Base-by-base conservation (phyloP, 2,329 filamentous ascomycete species). In the Cladosporium cucumerinum region DNA sequence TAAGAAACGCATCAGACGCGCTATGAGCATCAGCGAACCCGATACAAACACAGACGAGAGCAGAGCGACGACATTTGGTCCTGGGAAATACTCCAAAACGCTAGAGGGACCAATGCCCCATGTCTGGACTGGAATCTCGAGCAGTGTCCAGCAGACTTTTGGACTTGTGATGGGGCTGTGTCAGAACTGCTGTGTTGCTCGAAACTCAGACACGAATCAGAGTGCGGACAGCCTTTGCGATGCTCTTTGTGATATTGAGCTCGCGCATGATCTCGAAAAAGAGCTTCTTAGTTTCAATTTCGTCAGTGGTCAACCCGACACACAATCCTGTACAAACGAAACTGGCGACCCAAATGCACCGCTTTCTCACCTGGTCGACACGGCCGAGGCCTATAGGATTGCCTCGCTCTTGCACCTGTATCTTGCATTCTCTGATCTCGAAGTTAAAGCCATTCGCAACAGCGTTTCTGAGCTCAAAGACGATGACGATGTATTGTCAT, bases 301-400 rank as follows among this genome's bases (percentile, higher is more conserved):
- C 34, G 34, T 10, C 25, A 52, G 49, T 18, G 58, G 57, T 39
- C 49, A n/a, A 23, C n/a, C 48, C 18, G 39, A 39, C 12, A 14
- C 39, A 18, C 16, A 26, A 6, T 14, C 25, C 10, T 43, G 39
- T 18, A 6, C 63, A 10, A 57, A 49, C 52, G 57, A 65, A 28
- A 67, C 63, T 3, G 63, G 66, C 16, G 66, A 67, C 34, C 58
- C 55, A 5, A 63, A 62, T 32, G 60, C 66, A 11, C 66, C 66
- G 14, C 49, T 67, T 6, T 57, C 59, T 21, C 66, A 67, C 25
- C 59, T 67, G 5, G 63, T 67, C 34, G 63, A 63, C 25, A 58
- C 59, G 1, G 66, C 66, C 5, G 66, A 67, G 36, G 66, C 66
- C 5, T 65, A 65, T 34, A 63, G 66, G 14, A 55, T 67, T 18